phyloP scores from a whole-genome alignment of 169 alveolate genomes.

The Eimeria falciformis region DNA sequence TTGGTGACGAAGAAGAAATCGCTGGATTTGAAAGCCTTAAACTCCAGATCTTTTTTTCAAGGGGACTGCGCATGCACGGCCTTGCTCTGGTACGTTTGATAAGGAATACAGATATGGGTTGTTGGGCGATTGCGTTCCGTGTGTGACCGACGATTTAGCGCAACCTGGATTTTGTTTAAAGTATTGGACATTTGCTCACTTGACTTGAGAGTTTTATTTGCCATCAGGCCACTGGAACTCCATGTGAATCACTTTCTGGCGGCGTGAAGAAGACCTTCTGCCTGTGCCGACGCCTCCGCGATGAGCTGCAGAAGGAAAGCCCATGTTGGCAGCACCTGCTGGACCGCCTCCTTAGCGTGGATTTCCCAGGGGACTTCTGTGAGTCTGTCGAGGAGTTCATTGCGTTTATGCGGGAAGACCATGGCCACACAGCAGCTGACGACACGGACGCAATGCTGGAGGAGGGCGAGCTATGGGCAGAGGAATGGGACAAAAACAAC shows the following conservation, averaged over 20 bases:
- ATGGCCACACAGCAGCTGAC: not conserved
- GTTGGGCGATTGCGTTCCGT: no score
- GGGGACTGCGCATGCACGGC: slow-evolving; percentile 1
- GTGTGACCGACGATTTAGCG: no score
- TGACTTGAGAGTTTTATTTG: no score
- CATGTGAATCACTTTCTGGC: not conserved
- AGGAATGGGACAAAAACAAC: not conserved
- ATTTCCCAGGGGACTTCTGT: not conserved
- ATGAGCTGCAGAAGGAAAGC: not conserved
- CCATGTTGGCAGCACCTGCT: not conserved
- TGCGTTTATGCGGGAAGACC: not conserved
- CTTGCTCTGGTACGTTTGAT: not conserved
- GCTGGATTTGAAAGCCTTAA: not conserved
- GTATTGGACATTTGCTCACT: no score
- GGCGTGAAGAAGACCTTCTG: not conserved
- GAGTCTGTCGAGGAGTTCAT: not conserved
- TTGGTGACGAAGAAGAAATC: not conserved
- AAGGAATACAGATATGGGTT: not conserved
- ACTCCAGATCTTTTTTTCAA: not conserved
- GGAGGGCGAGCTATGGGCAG: not conserved
- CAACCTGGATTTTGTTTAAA: no score
- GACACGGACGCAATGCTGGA: not conserved
- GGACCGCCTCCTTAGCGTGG: not conserved
- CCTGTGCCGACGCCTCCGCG: not conserved
- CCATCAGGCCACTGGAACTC: not conserved